A percentile compares a stretch with the other conserved stretches of the same genome.
phyloP scores from a whole-genome alignment of 495 filamentous ascomycete genomes.

The Penicillium antarcticum region DNA sequence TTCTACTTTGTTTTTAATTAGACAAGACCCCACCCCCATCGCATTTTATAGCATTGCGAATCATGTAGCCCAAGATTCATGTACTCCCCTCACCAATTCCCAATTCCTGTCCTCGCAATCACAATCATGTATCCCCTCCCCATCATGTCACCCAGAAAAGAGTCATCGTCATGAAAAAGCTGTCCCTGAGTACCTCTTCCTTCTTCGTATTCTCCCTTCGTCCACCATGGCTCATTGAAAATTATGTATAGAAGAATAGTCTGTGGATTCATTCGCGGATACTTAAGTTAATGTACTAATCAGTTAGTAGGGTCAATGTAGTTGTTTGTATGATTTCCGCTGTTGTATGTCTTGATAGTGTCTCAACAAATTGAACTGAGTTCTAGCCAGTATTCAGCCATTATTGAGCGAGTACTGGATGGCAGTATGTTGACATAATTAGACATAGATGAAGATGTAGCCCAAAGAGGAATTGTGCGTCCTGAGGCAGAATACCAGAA shows the following conservation, averaged over 20 bases:
- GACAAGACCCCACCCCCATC: conserved; percentile 34
- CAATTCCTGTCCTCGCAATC: conserved; percentile 3
- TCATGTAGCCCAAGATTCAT: conserved; percentile 54
- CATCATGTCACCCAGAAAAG: conserved; percentile 25
- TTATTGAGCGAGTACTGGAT: no score
- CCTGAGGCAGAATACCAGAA: conserved; percentile 29
- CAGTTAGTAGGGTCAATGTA: neutral
- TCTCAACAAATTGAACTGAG: no score
- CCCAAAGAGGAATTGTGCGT: neutral
- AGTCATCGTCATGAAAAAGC: conserved; percentile 39
- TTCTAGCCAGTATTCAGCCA: no score
- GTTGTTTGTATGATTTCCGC: neutral
- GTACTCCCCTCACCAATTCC: conserved; percentile 29
- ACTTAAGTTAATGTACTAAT: conserved; percentile 1
- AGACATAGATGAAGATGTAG: no score
- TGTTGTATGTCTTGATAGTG: no score
- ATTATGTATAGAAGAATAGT: conserved; percentile 31
- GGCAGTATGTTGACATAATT: no score
- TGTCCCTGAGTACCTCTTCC: conserved; percentile 15
- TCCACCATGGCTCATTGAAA: conserved; percentile 7
- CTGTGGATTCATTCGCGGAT: neutral
- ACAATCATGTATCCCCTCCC: conserved; percentile 19
- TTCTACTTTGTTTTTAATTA: conserved; percentile 41
- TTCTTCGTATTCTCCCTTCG: conserved; percentile 28
- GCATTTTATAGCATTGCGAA: conserved; percentile 31